Conservation (phyloP, 495 filamentous ascomycete genomes). For the Tuber brumale region DNA sequence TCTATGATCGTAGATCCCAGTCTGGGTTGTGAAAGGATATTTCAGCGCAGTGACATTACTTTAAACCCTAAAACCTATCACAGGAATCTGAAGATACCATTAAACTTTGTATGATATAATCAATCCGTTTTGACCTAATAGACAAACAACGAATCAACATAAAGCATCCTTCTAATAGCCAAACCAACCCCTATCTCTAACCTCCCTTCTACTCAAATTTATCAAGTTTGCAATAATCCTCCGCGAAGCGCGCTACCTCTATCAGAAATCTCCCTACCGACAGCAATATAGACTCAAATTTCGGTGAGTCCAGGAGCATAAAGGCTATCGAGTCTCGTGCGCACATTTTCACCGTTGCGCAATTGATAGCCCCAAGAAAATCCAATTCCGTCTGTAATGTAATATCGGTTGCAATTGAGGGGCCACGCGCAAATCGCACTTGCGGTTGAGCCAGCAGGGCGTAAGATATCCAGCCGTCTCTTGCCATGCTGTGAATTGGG, state of each 20-base stretch:
- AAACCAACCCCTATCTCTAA: not conserved
- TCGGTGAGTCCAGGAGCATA: not conserved
- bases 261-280: not conserved
- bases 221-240: not conserved
- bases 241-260: not conserved
- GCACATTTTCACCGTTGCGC: not conserved
- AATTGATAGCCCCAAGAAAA: not conserved
- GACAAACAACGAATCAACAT: not conserved
- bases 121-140: not conserved
- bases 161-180: not conserved
- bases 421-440: not conserved
- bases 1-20: not conserved
- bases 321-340: not conserved
- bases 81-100: not conserved
- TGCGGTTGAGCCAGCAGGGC: not conserved
- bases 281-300: not conserved
- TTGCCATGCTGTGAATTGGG: not conserved
- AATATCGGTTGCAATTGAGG: not conserved
- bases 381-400: not conserved
- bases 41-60: not conserved
- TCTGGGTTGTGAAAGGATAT: not conserved
- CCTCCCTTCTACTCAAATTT: not conserved
- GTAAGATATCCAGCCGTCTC: not conserved
- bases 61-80: not conserved
- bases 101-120: not conserved